Evolutionary conservation across 2,329 filamentous ascomycete genomes (phyloP).

Genomic region (Aspergillus luchuensis): DNA sequence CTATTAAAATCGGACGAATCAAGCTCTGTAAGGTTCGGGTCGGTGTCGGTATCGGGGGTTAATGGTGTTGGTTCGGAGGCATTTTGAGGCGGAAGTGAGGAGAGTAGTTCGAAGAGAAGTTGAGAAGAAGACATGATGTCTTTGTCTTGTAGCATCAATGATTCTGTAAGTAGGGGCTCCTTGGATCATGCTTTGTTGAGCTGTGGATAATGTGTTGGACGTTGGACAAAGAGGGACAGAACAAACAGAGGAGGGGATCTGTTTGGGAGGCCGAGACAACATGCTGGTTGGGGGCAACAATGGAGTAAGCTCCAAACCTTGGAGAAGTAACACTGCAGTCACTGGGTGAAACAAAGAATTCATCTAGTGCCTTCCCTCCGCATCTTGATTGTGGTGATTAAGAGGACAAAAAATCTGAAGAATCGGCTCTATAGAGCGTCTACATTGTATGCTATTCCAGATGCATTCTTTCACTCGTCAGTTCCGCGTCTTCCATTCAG

Average conservation of each 20-base stretch:
- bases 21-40: not conserved
- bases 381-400: too few species aligned
- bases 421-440: not conserved
- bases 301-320: too few species aligned
- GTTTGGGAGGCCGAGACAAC: too few species aligned
- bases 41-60: not conserved
- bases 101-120: not conserved
- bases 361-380: not conserved
- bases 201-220: not conserved
- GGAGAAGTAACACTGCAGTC: not conserved
- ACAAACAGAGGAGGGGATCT: not conserved
- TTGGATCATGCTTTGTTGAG: not conserved
- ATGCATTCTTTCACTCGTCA: not conserved
- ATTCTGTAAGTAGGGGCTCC: not conserved
- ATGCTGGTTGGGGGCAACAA: too few species aligned
- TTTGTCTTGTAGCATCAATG: not conserved
- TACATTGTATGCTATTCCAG: not conserved
- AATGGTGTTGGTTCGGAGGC: not conserved
- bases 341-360: not conserved
- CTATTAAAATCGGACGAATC: not conserved
- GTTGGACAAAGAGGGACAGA: not conserved
- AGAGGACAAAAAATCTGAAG: too few species aligned
- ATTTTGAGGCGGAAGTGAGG: not conserved
- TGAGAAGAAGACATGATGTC: not conserved
- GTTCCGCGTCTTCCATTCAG: slow-evolving; percentile 6